Conservation (phyloP, 768 basidiomycete genomes). For the Lentinus brumalis region DNA sequence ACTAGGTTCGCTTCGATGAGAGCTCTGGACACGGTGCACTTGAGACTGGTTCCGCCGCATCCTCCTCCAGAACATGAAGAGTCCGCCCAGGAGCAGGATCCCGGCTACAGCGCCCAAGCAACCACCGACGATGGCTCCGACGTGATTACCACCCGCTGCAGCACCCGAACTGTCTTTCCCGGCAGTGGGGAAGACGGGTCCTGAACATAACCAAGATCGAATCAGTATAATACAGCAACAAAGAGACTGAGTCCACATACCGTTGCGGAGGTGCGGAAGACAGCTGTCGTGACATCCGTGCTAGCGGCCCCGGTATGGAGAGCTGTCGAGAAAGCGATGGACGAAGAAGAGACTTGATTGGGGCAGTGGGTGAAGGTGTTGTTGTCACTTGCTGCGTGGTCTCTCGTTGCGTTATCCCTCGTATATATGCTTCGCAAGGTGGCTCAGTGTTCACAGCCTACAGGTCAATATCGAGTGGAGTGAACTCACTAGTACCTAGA, state of each 20-base stretch:
- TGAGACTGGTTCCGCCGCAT: background rate
- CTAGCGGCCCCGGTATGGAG: background rate
- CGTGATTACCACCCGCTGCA: background rate
- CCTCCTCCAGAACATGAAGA: constrained; percentile 1
- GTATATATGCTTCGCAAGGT: constrained; percentile 23
- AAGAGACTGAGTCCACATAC: background rate
- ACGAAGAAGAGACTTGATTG: background rate
- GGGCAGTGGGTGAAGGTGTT: constrained; percentile 34
- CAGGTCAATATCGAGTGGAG: background rate
- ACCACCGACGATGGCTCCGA: constrained; percentile 5
- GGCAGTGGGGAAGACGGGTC: background rate
- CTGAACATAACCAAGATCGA: background rate
- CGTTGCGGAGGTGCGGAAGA: background rate
- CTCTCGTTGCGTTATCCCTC: constrained; percentile 16
- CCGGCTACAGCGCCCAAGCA: background rate
- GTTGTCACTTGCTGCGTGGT: constrained; percentile 25
- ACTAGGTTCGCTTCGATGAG: no score
- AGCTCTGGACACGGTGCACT: background rate
- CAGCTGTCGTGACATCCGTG: background rate
- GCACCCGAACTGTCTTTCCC: background rate
- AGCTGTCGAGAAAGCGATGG: no score
- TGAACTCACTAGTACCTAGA: constrained; percentile 20
- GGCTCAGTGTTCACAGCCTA: background rate
- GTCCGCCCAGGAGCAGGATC: background rate
- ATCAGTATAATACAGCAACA: background rate